phyloP scores from a whole-genome alignment of 108 stramenopile genomes.

The Skeletonema marinoi region DNA sequence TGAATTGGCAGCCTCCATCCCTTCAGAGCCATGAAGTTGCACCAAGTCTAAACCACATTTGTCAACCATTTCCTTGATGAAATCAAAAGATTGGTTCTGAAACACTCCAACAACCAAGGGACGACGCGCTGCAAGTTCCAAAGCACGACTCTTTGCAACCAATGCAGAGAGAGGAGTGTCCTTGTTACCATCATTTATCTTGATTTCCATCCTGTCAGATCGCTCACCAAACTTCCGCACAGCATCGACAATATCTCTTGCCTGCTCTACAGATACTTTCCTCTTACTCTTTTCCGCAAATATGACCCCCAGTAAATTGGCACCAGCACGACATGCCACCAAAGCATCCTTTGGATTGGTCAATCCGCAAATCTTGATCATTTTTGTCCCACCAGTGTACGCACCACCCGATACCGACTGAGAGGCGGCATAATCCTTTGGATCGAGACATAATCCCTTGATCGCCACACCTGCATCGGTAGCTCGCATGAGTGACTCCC shows the following conservation, averaged over 20 bases:
- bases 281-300: slow-evolving; percentile 91
- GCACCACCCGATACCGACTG: slow-evolving; percentile 60
- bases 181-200: background rate
- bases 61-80: slow-evolving; percentile 76
- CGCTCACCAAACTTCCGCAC: slow-evolving; percentile 93
- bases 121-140: slow-evolving; percentile 65
- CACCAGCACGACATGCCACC: slow-evolving; percentile 88
- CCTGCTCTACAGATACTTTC: slow-evolving; percentile 69
- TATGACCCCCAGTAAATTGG: slow-evolving; percentile 96
- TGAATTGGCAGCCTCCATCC: slow-evolving; percentile 75
- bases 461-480: slow-evolving; percentile 86
- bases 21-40: slow-evolving; percentile 97
- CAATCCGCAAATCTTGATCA: slow-evolving; percentile 95
- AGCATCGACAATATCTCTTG: slow-evolving; percentile 71
- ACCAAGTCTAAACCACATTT: slow-evolving; percentile 93
- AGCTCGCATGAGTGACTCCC: slow-evolving; percentile 97
- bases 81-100: slow-evolving; percentile 89
- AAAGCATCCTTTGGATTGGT: slow-evolving; percentile 91
- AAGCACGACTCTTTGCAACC: slow-evolving; percentile 49
- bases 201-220: slow-evolving; percentile 38
- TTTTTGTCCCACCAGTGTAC: slow-evolving; percentile 78
- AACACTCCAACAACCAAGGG: slow-evolving; percentile 96
- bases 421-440: slow-evolving; percentile 59
- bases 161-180: slow-evolving; percentile 49
- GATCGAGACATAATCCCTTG: slow-evolving; percentile 81